Evolutionary conservation across 2,329 filamentous ascomycete genomes (phyloP).

Genomic region (Ilyonectria mors-panacis): DNA sequence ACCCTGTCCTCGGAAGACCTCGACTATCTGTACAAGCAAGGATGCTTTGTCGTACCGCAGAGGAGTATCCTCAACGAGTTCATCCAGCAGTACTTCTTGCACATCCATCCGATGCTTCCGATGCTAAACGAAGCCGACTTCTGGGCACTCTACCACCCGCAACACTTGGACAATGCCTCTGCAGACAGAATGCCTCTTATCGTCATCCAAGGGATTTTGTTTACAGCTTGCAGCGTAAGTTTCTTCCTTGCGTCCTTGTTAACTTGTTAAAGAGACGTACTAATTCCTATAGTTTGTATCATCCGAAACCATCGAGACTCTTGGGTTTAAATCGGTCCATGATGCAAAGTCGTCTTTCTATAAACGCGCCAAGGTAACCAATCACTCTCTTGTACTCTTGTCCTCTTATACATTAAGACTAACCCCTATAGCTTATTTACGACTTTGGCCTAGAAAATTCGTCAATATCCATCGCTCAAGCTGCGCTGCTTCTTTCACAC

Average conservation of each 20-base stretch:
- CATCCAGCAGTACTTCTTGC: constrained; percentile 47
- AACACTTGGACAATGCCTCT: constrained; percentile 16
- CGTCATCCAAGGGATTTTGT: constrained; percentile 42
- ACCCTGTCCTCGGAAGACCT: constrained; percentile 42
- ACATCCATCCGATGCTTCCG: constrained; percentile 50
- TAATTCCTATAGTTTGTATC: constrained; percentile 37
- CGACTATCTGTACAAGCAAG: constrained; percentile 43
- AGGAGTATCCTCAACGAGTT: constrained; percentile 46
- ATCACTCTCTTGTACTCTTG: rapidly evolving
- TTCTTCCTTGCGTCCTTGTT: too few species aligned
- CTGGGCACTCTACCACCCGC: constrained; percentile 43
- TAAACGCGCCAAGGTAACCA: constrained; percentile 41
- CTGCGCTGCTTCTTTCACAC: constrained; percentile 41
- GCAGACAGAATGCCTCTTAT: constrained; percentile 40
- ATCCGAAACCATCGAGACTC: constrained; percentile 33
- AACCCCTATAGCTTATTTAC: constrained; percentile 38
- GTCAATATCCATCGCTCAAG: constrained; percentile 43
- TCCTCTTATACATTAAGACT: rapidly evolving
- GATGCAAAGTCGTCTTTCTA: constrained; percentile 46
- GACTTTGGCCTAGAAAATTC: constrained; percentile 45
- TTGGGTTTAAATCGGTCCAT: constrained; percentile 43
- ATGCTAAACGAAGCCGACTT: constrained; percentile 46
- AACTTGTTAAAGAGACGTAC: background rate
- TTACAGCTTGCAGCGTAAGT: constrained; percentile 41
- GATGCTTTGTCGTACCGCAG: constrained; percentile 47